These are phyloP conservation scores for Neurospora sp. DNA, from an alignment of 495 filamentous ascomycete genomes.

Conservation along the genomic window DNA sequence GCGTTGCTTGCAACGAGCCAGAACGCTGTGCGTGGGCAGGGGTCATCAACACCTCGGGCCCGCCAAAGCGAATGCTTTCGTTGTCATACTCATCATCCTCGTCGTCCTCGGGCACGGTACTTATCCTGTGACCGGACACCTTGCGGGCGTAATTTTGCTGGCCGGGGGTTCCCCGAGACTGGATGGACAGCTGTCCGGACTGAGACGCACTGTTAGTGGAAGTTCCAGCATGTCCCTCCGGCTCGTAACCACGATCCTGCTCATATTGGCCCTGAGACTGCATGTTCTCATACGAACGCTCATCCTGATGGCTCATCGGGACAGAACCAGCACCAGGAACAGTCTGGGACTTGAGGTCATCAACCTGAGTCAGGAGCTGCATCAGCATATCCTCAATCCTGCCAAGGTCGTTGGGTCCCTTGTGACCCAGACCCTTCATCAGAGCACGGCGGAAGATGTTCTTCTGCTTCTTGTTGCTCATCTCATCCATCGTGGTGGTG, in stretches of 20 bases:
- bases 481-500: slow-evolving; percentile 48
- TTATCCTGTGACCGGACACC: slow-evolving; percentile 66
- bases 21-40: slow-evolving; percentile 40
- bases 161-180: slow-evolving; percentile 51
- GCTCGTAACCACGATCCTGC: slow-evolving; percentile 63
- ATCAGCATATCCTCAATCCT: slow-evolving; percentile 95
- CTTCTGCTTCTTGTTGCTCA: slow-evolving; percentile 61
- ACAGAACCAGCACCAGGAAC: slow-evolving; percentile 21
- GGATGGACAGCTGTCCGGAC: slow-evolving; percentile 65
- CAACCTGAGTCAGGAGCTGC: slow-evolving; percentile 83
- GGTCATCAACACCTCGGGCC: slow-evolving; percentile 38
- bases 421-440: slow-evolving; percentile 67
- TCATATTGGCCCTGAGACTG: slow-evolving; percentile 42
- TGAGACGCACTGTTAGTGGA: slow-evolving; percentile 60
- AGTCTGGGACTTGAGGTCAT: slow-evolving; percentile 64
- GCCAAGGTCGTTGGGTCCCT: slow-evolving; percentile 75
- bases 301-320: slow-evolving; percentile 26
- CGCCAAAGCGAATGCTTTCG: slow-evolving; percentile 33
- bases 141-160: slow-evolving; percentile 52
- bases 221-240: slow-evolving; percentile 71
- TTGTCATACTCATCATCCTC: slow-evolving; percentile 57
- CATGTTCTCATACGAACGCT: slow-evolving; percentile 44
- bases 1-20: slow-evolving; percentile 40
- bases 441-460: slow-evolving; percentile 88
- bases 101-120: slow-evolving; percentile 76